Evolutionary conservation across 768 basidiomycete species (phyloP).

Genomic region (Tylopilus rubrobrunneus): DNA sequence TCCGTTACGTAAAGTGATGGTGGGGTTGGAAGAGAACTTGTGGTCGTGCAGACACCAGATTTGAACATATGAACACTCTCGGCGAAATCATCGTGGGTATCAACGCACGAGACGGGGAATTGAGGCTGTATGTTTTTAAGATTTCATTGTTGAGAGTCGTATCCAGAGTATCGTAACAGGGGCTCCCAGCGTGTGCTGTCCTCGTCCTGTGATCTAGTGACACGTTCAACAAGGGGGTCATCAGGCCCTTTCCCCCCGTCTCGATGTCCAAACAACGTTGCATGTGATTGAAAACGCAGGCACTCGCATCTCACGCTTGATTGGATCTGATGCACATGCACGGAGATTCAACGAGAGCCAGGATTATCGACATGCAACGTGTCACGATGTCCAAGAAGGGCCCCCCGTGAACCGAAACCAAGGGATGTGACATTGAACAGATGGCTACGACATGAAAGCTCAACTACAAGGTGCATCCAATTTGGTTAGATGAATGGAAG

Average conservation of each 20-base stretch:
- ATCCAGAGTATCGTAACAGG: slow-evolving; percentile 1
- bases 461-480: slow-evolving; percentile 2
- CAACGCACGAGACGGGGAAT: background rate
- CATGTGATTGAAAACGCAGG: slow-evolving; percentile 8
- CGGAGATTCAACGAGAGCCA: background rate
- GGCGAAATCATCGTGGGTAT: slow-evolving; percentile 12
- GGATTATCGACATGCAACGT: background rate
- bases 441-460: background rate
- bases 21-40: background rate
- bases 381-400: background rate
- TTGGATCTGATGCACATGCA: background rate
- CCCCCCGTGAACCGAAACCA: background rate
- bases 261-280: background rate
- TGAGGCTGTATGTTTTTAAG: background rate
- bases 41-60: slow-evolving; percentile 7
- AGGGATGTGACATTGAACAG: background rate
- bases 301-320: background rate
- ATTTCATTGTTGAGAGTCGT: slow-evolving; percentile 9
- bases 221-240: no score
- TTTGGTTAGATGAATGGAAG: slow-evolving; percentile 21
- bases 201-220: background rate
- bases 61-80: slow-evolving; percentile 7
- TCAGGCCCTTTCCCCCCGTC: background rate
- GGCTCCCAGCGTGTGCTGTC: background rate
- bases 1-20: slow-evolving; percentile 5